A percentile compares a stretch with the other conserved stretches of the same genome.
These are phyloP conservation scores for Amylocarpus encephaloides DNA, from an alignment of 2,329 filamentous ascomycete genomes.

Conservation along the genomic window DNA sequence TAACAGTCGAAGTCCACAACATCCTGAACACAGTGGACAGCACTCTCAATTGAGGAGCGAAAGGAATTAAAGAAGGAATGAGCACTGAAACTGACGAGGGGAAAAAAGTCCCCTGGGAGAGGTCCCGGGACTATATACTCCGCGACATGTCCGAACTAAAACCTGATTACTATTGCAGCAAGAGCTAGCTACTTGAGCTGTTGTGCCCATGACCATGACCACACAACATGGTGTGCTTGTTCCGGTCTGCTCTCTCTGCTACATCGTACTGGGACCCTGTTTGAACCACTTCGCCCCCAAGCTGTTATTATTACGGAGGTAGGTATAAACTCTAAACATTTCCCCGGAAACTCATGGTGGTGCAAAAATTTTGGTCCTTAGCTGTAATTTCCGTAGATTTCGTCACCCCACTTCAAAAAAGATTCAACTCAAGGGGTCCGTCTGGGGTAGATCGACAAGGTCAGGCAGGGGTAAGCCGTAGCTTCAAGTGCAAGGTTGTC, in stretches of 20 bases:
- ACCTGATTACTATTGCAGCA: background rate
- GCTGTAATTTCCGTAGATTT: too few species aligned
- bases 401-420: too few species aligned
- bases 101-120: background rate
- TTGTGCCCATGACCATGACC: background rate
- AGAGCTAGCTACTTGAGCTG: background rate
- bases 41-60: background rate
- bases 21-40: constrained; percentile 8
- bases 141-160: background rate
- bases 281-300: background rate
- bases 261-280: background rate
- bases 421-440: too few species aligned
- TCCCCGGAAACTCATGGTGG: too few species aligned
- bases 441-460: too few species aligned
- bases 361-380: too few species aligned
- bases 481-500: too few species aligned
- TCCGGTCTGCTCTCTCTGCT: background rate
- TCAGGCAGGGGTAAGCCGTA: too few species aligned
- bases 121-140: constrained; percentile 7
- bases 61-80: background rate
- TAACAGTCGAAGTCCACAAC: constrained; percentile 20
- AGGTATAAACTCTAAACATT: too few species aligned
- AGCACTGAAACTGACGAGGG: background rate
- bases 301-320: too few species aligned
- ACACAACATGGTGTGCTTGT: background rate